A percentile compares a stretch with the other conserved stretches of the same genome.
These are phyloP conservation scores for Diaporthe citrichinensis DNA, from an alignment of 2,329 filamentous ascomycete genomes.

Conservation along the genomic window DNA sequence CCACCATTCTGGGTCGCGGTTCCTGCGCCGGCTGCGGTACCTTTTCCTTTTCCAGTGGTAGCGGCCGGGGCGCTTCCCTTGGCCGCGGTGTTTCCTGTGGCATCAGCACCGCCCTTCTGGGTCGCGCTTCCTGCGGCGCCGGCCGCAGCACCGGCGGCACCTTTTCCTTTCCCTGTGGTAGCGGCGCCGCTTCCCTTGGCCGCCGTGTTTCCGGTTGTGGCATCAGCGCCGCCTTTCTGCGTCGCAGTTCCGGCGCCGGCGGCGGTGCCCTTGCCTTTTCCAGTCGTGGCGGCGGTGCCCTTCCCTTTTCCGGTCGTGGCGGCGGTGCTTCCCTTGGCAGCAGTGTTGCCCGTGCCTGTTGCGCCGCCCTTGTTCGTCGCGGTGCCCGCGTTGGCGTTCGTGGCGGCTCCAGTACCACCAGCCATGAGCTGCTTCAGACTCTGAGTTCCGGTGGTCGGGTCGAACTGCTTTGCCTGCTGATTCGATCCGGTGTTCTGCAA, in stretches of 20 bases:
- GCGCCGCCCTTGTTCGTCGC: neutral
- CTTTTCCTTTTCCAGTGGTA: neutral
- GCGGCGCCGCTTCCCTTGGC: neutral
- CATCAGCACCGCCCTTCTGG: neutral
- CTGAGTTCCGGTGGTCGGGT: slow-evolving; percentile 16
- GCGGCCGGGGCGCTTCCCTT: neutral
- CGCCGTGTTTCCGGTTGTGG: neutral
- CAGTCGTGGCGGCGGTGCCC: neutral
- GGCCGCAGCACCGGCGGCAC: too few species aligned
- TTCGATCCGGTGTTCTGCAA: slow-evolving; percentile 37
- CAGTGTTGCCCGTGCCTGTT: neutral
- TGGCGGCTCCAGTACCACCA: neutral
- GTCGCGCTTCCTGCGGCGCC: neutral
- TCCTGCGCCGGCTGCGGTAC: neutral
- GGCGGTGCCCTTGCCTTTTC: neutral
- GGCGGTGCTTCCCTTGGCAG: neutral
- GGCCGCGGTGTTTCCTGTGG: neutral
- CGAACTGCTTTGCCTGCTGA: neutral
- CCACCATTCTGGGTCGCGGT: neutral
- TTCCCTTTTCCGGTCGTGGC: neutral
- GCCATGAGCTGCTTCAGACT: slow-evolving; percentile 20
- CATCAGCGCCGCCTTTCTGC: neutral
- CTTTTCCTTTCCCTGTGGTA: neutral
- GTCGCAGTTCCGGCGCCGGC: neutral
- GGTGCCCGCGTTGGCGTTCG: neutral